Percentiles rank a stretch among this genome's conserved stretches.
phyloP scores from a whole-genome alignment of 2,329 filamentous ascomycete genomes.

The Alternaria gaisen region DNA sequence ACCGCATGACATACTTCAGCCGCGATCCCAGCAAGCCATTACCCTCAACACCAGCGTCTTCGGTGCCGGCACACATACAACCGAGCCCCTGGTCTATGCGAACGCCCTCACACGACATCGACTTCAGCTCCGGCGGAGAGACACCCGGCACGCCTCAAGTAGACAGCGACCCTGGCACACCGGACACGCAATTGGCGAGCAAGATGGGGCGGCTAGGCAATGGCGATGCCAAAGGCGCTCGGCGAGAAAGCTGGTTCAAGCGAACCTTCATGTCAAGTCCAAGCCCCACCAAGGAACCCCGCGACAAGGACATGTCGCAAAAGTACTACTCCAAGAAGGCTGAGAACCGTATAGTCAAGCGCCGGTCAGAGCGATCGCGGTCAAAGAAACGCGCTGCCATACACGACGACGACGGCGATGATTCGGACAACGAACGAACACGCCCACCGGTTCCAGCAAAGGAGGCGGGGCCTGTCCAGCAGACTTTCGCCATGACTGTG shows the following conservation, averaged over 20 bases:
- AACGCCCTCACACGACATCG: slow-evolving; percentile 48
- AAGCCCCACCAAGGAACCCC: slow-evolving; percentile 53
- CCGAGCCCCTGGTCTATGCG: slow-evolving; percentile 46
- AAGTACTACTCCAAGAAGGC: slow-evolving; percentile 47
- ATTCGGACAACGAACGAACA: slow-evolving; percentile 35
- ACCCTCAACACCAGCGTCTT: slow-evolving; percentile 34
- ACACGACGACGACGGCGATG: slow-evolving; percentile 31
- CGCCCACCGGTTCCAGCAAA: slow-evolving; percentile 3
- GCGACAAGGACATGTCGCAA: slow-evolving; percentile 29
- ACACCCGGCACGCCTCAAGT: slow-evolving; percentile 58
- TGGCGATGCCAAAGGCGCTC: slow-evolving; percentile 42
- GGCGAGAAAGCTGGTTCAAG: slow-evolving; percentile 45
- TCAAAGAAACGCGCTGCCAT: slow-evolving; percentile 37
- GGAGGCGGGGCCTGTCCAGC: slow-evolving; percentile 21
- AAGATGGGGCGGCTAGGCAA: slow-evolving; percentile 39
- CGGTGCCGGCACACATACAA: slow-evolving; percentile 40
- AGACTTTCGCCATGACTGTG: slow-evolving; percentile 43
- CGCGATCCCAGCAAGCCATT: slow-evolving; percentile 50
- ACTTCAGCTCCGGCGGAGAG: slow-evolving; percentile 60
- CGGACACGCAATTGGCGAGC: slow-evolving; percentile 47
- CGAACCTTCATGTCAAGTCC: slow-evolving; percentile 37
- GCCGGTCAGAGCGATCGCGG: slow-evolving; percentile 30
- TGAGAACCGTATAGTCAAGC: slow-evolving; percentile 52
- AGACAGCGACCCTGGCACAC: slow-evolving; percentile 55
- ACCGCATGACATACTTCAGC: slow-evolving; percentile 60